Evolutionary conservation across 2,329 filamentous ascomycete species (phyloP), one percentile per base, ranked within the genome.

Genomic region (Fusarium beomiforme): DNA sequence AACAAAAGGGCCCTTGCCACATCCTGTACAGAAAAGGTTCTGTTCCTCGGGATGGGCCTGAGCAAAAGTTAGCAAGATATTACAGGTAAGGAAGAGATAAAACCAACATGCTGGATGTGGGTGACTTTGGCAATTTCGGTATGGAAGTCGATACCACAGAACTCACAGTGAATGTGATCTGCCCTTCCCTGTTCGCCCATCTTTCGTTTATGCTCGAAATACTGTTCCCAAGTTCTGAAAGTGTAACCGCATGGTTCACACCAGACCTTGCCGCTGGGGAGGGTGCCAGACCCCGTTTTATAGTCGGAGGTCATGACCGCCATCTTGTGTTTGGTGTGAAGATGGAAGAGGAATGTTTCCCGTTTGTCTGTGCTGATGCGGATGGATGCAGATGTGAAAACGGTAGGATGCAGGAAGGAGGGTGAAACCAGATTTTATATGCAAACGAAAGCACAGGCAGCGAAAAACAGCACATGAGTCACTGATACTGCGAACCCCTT

Each of bases 11-110:
- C 71, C 78, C 1, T 73, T 64, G 1, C 73, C 54, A 63, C 87
- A 89, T 29, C 83, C 86, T 2, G 85, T 85, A 50, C 87, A 89
- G 5, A 68, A 49, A 3, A 89, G 79, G 3, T 81, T 64, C 57
- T 86, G 83, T 21, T 77, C 71, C 16, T 79, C 69, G 9, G 79
- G 78, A 61, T 86, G 85, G 14, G 70, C 51, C 83, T 85, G 14
- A 7, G 3, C 23, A 3, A 33, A 8, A 8, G 51, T 76, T 23
- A 76, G 64, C 36, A 24, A 11, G 19, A 11, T 17, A 26, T 23
- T 9, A n/a, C 8, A 11, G 37, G 14, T 10, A 14, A 23, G 29
- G 42, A 23, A 36, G 53, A 21, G 47, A 41, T 12, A 17, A n/a
- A 14, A 56, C 79, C 31, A 57, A 83, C 82, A 71, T 79, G 72